Evolutionary conservation across 257 asterid species (phyloP), one percentile per base, ranked within the genome.

Genomic region (Fraxinus quadrangulata): DNA sequence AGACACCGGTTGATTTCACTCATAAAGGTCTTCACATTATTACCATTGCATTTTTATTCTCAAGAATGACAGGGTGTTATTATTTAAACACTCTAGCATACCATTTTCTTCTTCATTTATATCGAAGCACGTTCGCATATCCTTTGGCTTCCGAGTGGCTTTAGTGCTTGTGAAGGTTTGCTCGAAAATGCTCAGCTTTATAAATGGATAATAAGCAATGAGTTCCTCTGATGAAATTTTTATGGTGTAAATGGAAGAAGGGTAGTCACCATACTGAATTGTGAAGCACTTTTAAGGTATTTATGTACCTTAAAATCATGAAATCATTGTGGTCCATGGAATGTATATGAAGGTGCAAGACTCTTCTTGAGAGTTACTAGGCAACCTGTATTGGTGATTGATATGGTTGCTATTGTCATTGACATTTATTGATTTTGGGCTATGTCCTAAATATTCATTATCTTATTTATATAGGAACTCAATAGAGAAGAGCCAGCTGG

Each of bases 401-500:
- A 16, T 59, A 59, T 59, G 30, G 28, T 59, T 59, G 67, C 67
- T 2, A 2, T 8, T 6, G 3, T 28, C 49, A 63, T 47, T 47
- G 56, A 3, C 56, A 47, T 47, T 14, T 47, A 16, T 47, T 47
- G 19, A 1, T 14, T 16, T 47, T 1, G 56, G 56, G 7, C 21
- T 14, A 42, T 75, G 78, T 70, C 73, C 65, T 78, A 37, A n/a
- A 59, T 34, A 21, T 72, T 80, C 34, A 34, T 69, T 49, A 66
- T 78, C 45, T 51, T 54, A 75, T 51, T 59, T 83, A 59, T 72
- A 54, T 85, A 96, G 99, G 99, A 93, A 80, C 92, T 96, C 80
- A 87, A 87, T 79, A 90, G 94, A 82, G 98, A 93, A 86, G 99
- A 96, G 67, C 91, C 99, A 72, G 88, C 87, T 37, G 99, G 99